A percentile compares a stretch with the other conserved stretches of the same genome.
Conservation (phyloP, 164 flowering plant genomes). For the Akebia trifoliata region DNA sequence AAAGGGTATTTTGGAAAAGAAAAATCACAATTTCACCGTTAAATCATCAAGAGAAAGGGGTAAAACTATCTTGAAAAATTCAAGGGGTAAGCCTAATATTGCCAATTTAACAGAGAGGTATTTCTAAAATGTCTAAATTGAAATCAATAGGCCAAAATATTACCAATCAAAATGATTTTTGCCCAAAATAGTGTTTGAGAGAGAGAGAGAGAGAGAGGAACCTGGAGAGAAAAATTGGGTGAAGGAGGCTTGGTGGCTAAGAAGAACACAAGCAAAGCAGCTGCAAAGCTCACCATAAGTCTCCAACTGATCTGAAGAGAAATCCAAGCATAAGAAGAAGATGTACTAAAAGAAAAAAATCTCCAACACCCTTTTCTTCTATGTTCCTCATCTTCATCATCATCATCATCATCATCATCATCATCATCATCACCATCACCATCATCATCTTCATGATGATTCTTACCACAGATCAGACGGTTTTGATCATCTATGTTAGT, state of each 20-base stretch:
- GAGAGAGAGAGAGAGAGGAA: constrained; percentile 9
- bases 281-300: constrained; percentile 47
- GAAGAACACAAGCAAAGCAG: constrained; percentile 73
- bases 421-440: constrained; percentile 7
- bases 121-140: too few species aligned
- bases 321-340: constrained; percentile 47
- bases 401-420: constrained; percentile 19
- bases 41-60: too few species aligned
- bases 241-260: constrained; percentile 64
- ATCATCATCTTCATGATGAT: constrained; percentile 11
- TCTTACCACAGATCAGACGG: neutral
- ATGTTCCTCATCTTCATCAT: constrained; percentile 8
- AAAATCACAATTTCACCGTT: too few species aligned
- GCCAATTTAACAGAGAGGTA: neutral
- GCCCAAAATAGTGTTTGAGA: too few species aligned
- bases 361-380: constrained; percentile 30
- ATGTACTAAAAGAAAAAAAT: constrained; percentile 37
- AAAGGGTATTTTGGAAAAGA: too few species aligned
- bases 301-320: constrained; percentile 65
- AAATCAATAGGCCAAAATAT: too few species aligned
- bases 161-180: too few species aligned
- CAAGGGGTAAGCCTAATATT: too few species aligned
- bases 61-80: too few species aligned
- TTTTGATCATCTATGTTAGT: neutral
- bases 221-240: constrained; percentile 62